Percentiles rank a stretch among this genome's conserved stretches.
These are phyloP conservation scores for Papiliotrema flavescens DNA, from an alignment of 1,284 basidiomycete genomes.

Conservation along the genomic window DNA sequence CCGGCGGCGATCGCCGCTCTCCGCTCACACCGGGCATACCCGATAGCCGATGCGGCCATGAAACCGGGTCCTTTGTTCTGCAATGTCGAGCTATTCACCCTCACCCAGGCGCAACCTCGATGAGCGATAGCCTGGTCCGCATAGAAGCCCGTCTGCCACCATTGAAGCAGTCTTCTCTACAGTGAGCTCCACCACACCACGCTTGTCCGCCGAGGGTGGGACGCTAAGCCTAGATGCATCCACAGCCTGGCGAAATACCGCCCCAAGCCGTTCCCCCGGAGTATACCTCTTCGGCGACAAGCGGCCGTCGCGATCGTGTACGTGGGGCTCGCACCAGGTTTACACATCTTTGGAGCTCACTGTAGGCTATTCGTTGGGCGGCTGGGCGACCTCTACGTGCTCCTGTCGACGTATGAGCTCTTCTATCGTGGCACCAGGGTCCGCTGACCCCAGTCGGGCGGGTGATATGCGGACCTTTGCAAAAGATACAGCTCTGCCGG, in stretches of 20 bases:
- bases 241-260: conserved; percentile 34
- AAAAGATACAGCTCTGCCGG: conserved; percentile 77
- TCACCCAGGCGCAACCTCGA: neutral
- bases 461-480: conserved; percentile 68
- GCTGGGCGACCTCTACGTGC: conserved; percentile 72
- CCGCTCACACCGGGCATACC: no score
- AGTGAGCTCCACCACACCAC: conserved; percentile 21
- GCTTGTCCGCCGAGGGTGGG: neutral
- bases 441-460: conserved; percentile 57
- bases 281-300: conserved; percentile 29
- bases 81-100: neutral
- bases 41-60: no score
- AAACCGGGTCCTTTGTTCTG: no score
- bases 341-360: neutral
- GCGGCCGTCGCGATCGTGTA: conserved; percentile 44
- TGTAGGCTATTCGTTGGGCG: conserved; percentile 67
- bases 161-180: conserved; percentile 40
- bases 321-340: neutral
- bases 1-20: no score
- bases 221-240: conserved; percentile 29
- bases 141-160: conserved; percentile 38
- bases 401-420: conserved; percentile 53
- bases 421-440: neutral
- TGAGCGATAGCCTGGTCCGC: conserved; percentile 18
- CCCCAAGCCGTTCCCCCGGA: conserved; percentile 10